Base-by-base conservation (phyloP, 768 basidiomycete species). In the Mycena alexandri region DNA sequence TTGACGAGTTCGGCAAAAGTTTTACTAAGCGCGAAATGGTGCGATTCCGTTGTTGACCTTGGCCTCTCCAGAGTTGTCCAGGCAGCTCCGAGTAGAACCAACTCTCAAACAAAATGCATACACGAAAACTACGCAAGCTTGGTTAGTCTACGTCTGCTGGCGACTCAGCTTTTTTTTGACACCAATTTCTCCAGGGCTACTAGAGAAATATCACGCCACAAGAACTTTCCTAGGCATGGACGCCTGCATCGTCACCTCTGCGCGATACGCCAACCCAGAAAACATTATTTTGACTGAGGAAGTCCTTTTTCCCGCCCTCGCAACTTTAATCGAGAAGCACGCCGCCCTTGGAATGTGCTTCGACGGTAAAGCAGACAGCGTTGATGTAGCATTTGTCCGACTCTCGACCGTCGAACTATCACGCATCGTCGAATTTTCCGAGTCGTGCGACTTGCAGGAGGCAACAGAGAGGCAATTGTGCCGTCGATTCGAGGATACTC, bases 141-240 rank as follows among this genome's bases (percentile, higher is more conserved):
- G 29, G 29, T 29, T 29, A 6, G 29, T 29, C 29, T 29, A 6
- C 3, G 6, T 6, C 29, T 6, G 6, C 29, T 29, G 29, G 29
- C 29, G 29, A 29, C 29, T n/a, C 29, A 29, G 29, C 6, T 29
- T 29, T 29, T 29, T 29, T 29, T 29, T 29, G 29, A 29, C 29
- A 29, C 3, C 3, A 29, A 7, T 21, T 34, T 38, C 43, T 36
- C n/a, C 60, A 82, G 81, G 78, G 41, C 54, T 77, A 22, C 41
- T 81, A 24, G 81, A 82, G 57, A 68, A 72, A 38, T 82, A 67
- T 46, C 75, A 79, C 62, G 73, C 78, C 36, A 67, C 75, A 2
- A 72, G 78, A n/a, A 73, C 76, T 58, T 68, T 69, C 22, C 64
- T 80, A 13, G 76, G 73, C 11, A 55, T 80, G 16, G 78, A 80